A percentile compares a stretch with the other conserved stretches of the same genome.
Evolutionary conservation across 306 rosid genomes (phyloP).

Genomic region (Cucurbita pepo): DNA sequence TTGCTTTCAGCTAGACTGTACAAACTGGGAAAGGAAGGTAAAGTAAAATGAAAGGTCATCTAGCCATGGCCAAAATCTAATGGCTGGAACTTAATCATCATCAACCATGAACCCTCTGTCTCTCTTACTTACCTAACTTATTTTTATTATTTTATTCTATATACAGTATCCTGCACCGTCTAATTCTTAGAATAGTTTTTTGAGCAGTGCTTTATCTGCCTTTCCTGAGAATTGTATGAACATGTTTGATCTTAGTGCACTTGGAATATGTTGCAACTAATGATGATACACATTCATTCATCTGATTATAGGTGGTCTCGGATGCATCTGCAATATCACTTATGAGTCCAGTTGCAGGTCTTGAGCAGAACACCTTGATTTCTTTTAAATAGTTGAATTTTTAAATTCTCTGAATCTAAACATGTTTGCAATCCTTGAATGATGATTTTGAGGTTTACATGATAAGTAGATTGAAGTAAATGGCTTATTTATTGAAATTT

Average conservation of each 20-base stretch:
- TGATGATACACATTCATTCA: not conserved
- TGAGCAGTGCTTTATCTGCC: not conserved
- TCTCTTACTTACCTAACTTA: not conserved
- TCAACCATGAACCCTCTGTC: not conserved
- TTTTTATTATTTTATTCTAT: not conserved
- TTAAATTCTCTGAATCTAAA: not conserved
- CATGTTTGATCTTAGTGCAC: not conserved
- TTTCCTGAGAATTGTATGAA: not conserved
- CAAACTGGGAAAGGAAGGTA: not conserved
- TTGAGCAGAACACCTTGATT: conserved; percentile 8
- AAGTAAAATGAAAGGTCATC: not conserved
- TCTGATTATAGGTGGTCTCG: conserved; percentile 48
- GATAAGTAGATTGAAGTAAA: not conserved
- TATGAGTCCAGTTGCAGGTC: conserved; percentile 77
- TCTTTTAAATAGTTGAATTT: not conserved
- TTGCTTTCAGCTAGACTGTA: not conserved
- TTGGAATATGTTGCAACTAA: not conserved
- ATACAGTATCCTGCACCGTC: not conserved
- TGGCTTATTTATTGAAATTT: no score
- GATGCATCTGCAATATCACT: conserved; percentile 76
- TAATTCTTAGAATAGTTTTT: not conserved
- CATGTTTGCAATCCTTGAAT: not conserved
- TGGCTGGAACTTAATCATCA: not conserved
- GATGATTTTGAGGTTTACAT: not conserved
- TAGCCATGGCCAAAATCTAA: not conserved